Conservation (phyloP, 768 basidiomycete genomes). For the Mycena haematopus region DNA sequence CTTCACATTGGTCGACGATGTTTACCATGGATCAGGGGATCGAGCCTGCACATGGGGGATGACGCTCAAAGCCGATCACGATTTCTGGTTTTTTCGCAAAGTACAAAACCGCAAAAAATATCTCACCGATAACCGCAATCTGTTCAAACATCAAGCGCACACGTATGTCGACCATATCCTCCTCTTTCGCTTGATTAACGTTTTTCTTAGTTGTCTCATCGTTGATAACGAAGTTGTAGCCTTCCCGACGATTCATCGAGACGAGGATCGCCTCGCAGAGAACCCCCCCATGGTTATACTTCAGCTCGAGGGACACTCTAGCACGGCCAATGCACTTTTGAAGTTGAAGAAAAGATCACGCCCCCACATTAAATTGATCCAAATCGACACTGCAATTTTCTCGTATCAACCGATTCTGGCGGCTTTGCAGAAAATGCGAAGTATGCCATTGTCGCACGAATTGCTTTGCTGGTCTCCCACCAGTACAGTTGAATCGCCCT, state of each 20-base stretch:
- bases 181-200: not conserved
- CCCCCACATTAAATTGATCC: conserved; percentile 50
- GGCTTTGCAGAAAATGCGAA: conserved; percentile 53
- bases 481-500: conserved; percentile 21
- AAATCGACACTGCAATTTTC: conserved; percentile 67
- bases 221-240: conserved; percentile 54
- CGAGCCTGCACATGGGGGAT: conserved; percentile 47
- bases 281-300: conserved; percentile 58
- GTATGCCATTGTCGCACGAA: conserved; percentile 55
- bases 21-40: conserved; percentile 23
- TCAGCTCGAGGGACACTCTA: conserved; percentile 54
- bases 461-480: conserved; percentile 55
- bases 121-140: conserved; percentile 46
- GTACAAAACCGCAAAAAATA: conserved; percentile 44
- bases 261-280: conserved; percentile 56
- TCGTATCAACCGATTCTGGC: conserved; percentile 68
- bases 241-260: conserved; percentile 59
- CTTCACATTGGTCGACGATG: conserved; percentile 40
- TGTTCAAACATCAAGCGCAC: conserved; percentile 61
- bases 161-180: conserved; percentile 29
- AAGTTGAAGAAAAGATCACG: conserved; percentile 42
- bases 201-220: conserved; percentile 47
- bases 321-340: conserved; percentile 46
- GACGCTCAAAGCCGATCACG: conserved; percentile 41
- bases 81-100: conserved; percentile 45